Evolutionary conservation across 129 eudicot species (phyloP), one percentile per base, ranked within the genome.

Genomic region (Escallonia herrerae): DNA sequence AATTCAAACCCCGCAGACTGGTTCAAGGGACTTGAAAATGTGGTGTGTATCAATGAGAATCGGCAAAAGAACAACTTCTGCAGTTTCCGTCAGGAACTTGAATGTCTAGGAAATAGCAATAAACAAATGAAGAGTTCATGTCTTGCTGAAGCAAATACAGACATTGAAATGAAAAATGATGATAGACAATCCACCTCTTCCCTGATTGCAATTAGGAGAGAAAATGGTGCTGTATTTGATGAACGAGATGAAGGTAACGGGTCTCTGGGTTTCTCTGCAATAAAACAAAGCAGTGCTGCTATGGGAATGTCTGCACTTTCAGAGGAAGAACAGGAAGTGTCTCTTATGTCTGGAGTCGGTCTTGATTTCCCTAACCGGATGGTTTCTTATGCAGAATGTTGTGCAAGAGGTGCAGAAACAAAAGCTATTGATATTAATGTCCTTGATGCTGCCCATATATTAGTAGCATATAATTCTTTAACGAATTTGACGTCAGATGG

Each of bases 81-180:
- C 69, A 72, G 89, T 62, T 76, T 83, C 59, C 74, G 76, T 43
- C 53, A 79, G 43, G 84, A 79, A 71, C 74, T 79, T 15, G 77
- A 73, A 60, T 69, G 55, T 47, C 62, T 83, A 54, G 65, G 84
- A 53, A 63, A 33, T 58, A 72, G 44, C 68, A 66, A 54, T 47
- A 76, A 64, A 33, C 15, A 11, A 58, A 66, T 52, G 43, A 62
- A n/a, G 48, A 56, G 62, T 65, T 76, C 75, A 51, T 45, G 51
- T 54, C 58, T 52, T 63, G 47, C 66, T 49, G 66, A n/a, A 64
- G 43, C 74, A 40, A 40, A 60, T 72, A 60, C 74, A 15, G 77
- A 72, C 38, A 37, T 43, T 47, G 59, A 56, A 54, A 44, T 73
- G 41, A 72, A 9, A 50, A 69, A 57, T 33, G 65, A 62, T 60